Conservation (phyloP, 768 basidiomycete genomes). For the Rhizopogon rudus region DNA sequence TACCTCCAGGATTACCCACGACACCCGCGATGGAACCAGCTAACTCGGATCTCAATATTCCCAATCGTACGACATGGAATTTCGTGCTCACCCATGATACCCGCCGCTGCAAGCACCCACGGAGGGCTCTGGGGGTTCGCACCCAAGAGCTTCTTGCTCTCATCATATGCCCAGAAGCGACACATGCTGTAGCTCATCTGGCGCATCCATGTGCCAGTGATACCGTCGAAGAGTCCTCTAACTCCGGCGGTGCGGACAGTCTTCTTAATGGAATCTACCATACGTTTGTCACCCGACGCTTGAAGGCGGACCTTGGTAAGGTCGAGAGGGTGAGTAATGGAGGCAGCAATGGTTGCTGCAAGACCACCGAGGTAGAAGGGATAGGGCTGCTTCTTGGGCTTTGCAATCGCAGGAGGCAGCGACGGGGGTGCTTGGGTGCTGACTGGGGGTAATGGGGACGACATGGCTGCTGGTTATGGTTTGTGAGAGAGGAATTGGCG, state of each 20-base stretch:
- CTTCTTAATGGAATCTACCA: constrained; percentile 80
- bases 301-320: constrained; percentile 90
- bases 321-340: constrained; percentile 83
- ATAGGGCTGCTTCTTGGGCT: constrained; percentile 61
- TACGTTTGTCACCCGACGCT: constrained; percentile 88
- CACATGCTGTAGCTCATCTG: constrained; percentile 93
- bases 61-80: background rate
- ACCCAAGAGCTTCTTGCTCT: constrained; percentile 80
- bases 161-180: constrained; percentile 92
- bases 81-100: constrained; percentile 71
- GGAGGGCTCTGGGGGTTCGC: constrained; percentile 63
- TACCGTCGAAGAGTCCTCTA: constrained; percentile 77
- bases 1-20: constrained; percentile 86
- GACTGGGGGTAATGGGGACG: background rate
- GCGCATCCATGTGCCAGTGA: constrained; percentile 82
- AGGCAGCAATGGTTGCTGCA: constrained; percentile 85
- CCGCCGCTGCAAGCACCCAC: constrained; percentile 78
- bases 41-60: constrained; percentile 18
- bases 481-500: background rate
- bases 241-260: constrained; percentile 75
- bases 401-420: constrained; percentile 1
- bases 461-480: background rate
- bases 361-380: constrained; percentile 88
- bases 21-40: constrained; percentile 84
- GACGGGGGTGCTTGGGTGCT: background rate